Base-by-base conservation (phyloP, 352 stramenopile species). In the Globisporangium nagaii region DNA sequence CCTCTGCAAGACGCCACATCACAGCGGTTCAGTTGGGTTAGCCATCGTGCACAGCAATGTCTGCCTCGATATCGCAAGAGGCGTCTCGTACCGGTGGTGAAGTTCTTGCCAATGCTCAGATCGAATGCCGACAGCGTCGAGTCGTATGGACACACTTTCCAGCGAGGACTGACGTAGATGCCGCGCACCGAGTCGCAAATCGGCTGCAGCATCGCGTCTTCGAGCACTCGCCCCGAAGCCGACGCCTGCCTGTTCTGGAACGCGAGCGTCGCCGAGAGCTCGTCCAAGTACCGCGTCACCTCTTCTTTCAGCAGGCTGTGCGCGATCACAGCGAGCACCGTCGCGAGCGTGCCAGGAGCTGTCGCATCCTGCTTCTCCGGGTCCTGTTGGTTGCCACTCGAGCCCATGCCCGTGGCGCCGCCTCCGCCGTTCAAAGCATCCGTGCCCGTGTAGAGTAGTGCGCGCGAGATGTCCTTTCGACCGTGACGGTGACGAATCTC, bases 241-340 rank as follows among this genome's bases (percentile, higher is more conserved):
- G 79, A 88, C 4, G 58, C 63, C 43, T 84, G 68, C 42, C 78
- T 57, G 22, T 78, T 76, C 57, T 90, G 79, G 20, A 75, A 76
- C 28, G 79, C 77, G 22, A 95, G 62, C 43, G 68, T 68, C 11
- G 79, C 75, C 2, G 80, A 90, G 7, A 93, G 32, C 8, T 75
- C 58, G 44, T 95, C 84, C 36, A 95, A 56, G 46, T 92, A 95
- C 1, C 53, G 61, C 15, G 71, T 60, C 24, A 93, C 68, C 60
- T 93, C 80, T 13, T 88, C 65, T 53, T 90, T 89, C n/a, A 95
- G 57, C 37, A 95, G 46, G 27, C 79, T 88, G 58, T 95, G 84
- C 9, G 78, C 75, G 11, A 95, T 58, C 7, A 89, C 77, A 47
- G 61, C 69, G 20, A 95, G 60, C 3, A 88, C 76, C 13, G 78